A percentile compares a stretch with the other conserved stretches of the same genome.
Evolutionary conservation across 352 stramenopile genomes (phyloP).

Genomic region (Elongisporangium prolatum): DNA sequence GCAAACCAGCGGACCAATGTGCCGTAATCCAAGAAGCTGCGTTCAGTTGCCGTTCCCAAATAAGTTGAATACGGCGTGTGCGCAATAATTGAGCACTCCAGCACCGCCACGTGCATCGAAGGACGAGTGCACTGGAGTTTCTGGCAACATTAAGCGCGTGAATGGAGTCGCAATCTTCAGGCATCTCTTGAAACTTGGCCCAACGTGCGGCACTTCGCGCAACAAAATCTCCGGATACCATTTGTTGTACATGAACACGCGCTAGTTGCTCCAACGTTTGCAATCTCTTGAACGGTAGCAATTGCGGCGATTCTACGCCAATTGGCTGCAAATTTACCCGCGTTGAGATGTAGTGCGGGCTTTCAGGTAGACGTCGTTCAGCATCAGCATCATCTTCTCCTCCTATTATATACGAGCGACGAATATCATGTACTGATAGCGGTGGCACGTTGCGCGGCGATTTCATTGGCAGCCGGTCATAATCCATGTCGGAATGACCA

Average conservation of each 20-base stretch:
- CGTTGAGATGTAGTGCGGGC: neutral
- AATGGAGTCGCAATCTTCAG: neutral
- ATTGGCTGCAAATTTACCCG: neutral
- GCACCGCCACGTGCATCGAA: slow-evolving; percentile 43
- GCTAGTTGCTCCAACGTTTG: slow-evolving; percentile 44
- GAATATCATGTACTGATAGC: neutral
- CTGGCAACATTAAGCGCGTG: slow-evolving; percentile 18
- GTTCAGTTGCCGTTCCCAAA: slow-evolving; percentile 40
- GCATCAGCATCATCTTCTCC: neutral
- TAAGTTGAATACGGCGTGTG: slow-evolving; percentile 7
- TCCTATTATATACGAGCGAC: neutral
- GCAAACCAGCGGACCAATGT: neutral
- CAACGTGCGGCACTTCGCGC: slow-evolving; percentile 36
- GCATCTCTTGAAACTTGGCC: slow-evolving; percentile 18
- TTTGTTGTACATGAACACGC: slow-evolving; percentile 23
- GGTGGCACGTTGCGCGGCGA: neutral
- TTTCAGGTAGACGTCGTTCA: neutral
- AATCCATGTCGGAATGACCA: neutral
- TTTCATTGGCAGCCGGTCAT: neutral
- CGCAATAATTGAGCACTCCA: slow-evolving; percentile 21
- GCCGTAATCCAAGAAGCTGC: slow-evolving; percentile 36
- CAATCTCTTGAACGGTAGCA: slow-evolving; percentile 15
- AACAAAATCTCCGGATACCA: slow-evolving; percentile 43
- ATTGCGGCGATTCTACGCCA: neutral
- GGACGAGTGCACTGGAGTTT: slow-evolving; percentile 35